phyloP scores from a whole-genome alignment of 1,139 yeast genomes.

The Casaregolazyma lundiana region DNA sequence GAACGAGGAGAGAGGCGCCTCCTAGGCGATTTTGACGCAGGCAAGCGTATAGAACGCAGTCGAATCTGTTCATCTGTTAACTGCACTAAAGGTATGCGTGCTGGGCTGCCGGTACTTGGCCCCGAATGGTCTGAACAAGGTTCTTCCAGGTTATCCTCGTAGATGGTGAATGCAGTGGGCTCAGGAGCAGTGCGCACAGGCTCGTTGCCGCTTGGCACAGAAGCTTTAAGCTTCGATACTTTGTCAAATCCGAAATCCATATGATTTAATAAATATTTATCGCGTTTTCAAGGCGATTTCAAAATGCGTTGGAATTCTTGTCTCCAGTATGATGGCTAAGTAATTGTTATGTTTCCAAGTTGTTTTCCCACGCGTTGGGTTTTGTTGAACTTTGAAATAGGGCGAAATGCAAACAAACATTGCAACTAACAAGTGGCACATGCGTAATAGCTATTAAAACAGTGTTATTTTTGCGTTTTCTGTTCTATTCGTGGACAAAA shows the following conservation, averaged over 20 bases:
- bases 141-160: slow-evolving; percentile 4
- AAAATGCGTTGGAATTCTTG: neutral
- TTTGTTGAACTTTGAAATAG: neutral
- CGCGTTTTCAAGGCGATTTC: neutral
- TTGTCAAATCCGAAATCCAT: slow-evolving; percentile 10
- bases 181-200: neutral
- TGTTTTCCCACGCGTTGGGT: neutral
- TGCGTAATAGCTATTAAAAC: too few species aligned
- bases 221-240: slow-evolving; percentile 1
- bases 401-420: neutral
- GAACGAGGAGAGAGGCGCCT: slow-evolving; percentile 8
- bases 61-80: slow-evolving; percentile 6
- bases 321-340: neutral
- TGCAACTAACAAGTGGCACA: too few species aligned
- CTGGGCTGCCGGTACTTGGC: neutral
- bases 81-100: slow-evolving; percentile 4
- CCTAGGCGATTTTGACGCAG: slow-evolving; percentile 2
- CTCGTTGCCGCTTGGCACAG: neutral
- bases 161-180: slow-evolving; percentile 4
- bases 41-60: slow-evolving; percentile 7
- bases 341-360: neutral
- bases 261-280: neutral
- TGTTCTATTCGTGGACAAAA: neutral
- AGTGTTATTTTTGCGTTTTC: neutral
- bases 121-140: neutral